phyloP scores from a whole-genome alignment of 768 basidiomycete species.

The Mycena epipterygia region DNA sequence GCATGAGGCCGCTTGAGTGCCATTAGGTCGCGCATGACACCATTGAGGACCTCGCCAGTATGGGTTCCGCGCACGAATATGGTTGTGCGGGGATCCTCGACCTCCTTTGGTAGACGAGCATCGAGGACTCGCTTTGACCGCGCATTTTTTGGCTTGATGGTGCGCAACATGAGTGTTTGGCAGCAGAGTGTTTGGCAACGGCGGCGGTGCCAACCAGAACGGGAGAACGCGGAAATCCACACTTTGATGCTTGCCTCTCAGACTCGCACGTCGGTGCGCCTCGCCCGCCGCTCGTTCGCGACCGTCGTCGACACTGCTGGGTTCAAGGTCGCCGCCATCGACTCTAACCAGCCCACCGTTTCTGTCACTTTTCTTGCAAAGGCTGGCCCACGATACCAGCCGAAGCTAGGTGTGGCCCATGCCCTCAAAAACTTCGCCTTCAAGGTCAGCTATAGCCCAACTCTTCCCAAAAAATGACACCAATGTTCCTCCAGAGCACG shows the following conservation, averaged over 20 bases:
- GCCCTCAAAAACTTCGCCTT: slow-evolving; percentile 98
- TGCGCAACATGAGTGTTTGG: slow-evolving; percentile 23
- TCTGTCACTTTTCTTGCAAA: slow-evolving; percentile 93
- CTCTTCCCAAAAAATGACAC: not conserved
- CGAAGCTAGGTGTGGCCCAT: slow-evolving; percentile 91
- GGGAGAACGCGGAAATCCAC: not conserved
- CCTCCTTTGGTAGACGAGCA: slow-evolving; percentile 88
- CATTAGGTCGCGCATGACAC: slow-evolving; percentile 93
- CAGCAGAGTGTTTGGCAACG: not conserved
- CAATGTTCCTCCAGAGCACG: slow-evolving; percentile 73
- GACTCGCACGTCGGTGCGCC: slow-evolving; percentile 35
- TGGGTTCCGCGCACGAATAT: slow-evolving; percentile 93
- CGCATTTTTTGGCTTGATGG: slow-evolving; percentile 91
- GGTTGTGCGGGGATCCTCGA: slow-evolving; percentile 89
- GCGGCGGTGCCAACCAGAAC: not conserved
- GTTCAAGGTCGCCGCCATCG: slow-evolving; percentile 88
- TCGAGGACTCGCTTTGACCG: slow-evolving; percentile 92
- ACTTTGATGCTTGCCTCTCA: slow-evolving; percentile 28
- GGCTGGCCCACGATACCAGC: slow-evolving; percentile 91
- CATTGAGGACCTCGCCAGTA: slow-evolving; percentile 83
- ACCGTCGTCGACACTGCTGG: slow-evolving; percentile 85
- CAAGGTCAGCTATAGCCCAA: slow-evolving; percentile 76
- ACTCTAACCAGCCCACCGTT: slow-evolving; percentile 86
- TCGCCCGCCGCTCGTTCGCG: slow-evolving; percentile 73
- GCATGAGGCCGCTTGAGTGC: slow-evolving; percentile 92